Evolutionary conservation across 345 rosid species (phyloP), one percentile per base, ranked within the genome.

Genomic region (Eutrema yunnanense): DNA sequence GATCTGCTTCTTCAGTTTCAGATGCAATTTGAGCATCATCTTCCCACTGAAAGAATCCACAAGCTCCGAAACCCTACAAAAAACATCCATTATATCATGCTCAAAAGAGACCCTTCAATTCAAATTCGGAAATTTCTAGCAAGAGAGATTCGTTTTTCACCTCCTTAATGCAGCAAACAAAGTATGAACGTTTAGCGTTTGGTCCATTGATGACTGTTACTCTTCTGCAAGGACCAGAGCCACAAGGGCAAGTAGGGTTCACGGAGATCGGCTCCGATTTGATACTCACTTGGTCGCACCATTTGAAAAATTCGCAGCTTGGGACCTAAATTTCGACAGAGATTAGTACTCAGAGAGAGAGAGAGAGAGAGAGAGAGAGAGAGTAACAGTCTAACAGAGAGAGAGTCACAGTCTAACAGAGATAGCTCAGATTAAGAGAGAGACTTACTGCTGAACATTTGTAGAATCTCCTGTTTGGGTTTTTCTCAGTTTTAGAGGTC

Each of bases 381-480:
- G 13, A 22, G 13, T 10, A 16, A 57, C 3, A 8, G 32, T n/a
- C n/a, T n/a, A n/a, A 22, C 19, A 58, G 5, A 8, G 32, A 47
- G 9, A 9, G 9, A 40, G 27, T 22, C 4, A 22, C 16, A 16
- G 16, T 16, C 16, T 19, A 16, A 58, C 3, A 8, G 32, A 47
- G 9, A 9, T 6, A 64, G 29, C 11, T 49, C 53, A 26, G 34
- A 51, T 34, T 36, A 22, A 65, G 16, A 49, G 8, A 34, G 69
- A 63, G 42, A 44, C 29, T 49, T 33, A 65, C 58, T 22, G 56
- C 14, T 10, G 70, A 44, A 53, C 73, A 68, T 2, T 4, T 43
- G 73, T 68, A 55, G 63, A 68, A 68, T 30, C 34, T 68, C 32
- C 63, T 2, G 44, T 55, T 68, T 0, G 73, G 73, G 13, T 68